Conservation (phyloP, 441 rosid genomes). For the Aquilaria agallochum region DNA sequence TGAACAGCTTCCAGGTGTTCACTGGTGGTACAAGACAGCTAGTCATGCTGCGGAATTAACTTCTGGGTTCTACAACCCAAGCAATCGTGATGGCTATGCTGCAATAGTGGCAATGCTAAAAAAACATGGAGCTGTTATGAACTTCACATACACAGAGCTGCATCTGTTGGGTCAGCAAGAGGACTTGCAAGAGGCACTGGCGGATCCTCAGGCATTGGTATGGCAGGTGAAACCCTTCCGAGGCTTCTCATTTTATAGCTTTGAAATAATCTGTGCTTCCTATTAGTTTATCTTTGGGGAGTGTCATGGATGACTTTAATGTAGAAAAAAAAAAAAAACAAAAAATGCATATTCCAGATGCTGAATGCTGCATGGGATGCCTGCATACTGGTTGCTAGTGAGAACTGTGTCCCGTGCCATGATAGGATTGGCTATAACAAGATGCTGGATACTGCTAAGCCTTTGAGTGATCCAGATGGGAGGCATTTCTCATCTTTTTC, state of each 20-base stretch:
- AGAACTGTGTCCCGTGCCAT: conserved; percentile 72
- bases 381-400: conserved; percentile 51
- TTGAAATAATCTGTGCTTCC: conserved; percentile 7
- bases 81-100: conserved; percentile 91
- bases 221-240: conserved; percentile 66
- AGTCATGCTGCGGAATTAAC: conserved; percentile 98
- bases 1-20: conserved; percentile 87
- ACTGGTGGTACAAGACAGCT: conserved; percentile 98
- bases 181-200: conserved; percentile 48
- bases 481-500: conserved; percentile 73
- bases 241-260: background rate
- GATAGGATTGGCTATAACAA: conserved; percentile 74
- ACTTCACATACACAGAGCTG: conserved; percentile 57
- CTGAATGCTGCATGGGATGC: conserved; percentile 92
- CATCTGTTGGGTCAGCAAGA: conserved; percentile 54
- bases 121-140: conserved; percentile 73
- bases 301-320: background rate
- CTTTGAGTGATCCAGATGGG: conserved; percentile 76
- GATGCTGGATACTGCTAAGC: conserved; percentile 71
- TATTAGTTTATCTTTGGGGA: conserved; percentile 1
- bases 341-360: conserved; percentile 46
- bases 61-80: conserved; percentile 90
- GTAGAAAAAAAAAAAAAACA: background rate
- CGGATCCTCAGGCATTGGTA: conserved; percentile 73
- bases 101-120: conserved; percentile 62